These are phyloP conservation scores for Exophiala calicioides DNA, from an alignment of 2,329 filamentous ascomycete genomes.

Conservation along the genomic window DNA sequence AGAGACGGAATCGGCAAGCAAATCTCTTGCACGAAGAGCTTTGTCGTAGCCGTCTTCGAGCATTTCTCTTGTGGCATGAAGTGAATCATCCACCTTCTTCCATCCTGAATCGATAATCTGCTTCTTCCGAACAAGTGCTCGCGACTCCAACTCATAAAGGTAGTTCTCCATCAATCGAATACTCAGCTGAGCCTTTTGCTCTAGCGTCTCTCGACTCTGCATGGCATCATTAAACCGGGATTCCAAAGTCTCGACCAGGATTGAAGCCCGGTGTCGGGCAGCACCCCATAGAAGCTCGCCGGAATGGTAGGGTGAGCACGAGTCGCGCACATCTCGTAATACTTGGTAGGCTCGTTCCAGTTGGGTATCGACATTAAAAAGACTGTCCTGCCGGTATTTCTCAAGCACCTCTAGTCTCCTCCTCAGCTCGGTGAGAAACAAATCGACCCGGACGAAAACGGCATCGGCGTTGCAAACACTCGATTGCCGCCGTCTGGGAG, in stretches of 20 bases:
- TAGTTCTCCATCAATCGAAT: slow-evolving; percentile 84
- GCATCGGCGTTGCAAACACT: slow-evolving; percentile 49
- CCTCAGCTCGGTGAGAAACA: slow-evolving; percentile 74
- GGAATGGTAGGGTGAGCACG: slow-evolving; percentile 79
- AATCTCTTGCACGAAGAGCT: slow-evolving; percentile 78
- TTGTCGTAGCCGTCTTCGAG: slow-evolving; percentile 79
- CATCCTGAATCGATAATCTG: slow-evolving; percentile 78
- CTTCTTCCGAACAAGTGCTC: slow-evolving; percentile 76
- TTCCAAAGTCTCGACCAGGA: slow-evolving; percentile 92
- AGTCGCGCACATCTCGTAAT: slow-evolving; percentile 79
- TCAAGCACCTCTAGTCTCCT: slow-evolving; percentile 85
- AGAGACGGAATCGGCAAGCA: slow-evolving; percentile 81
- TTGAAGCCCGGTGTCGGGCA: slow-evolving; percentile 76
- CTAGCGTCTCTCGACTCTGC: slow-evolving; percentile 78
- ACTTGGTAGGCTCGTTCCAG: slow-evolving; percentile 83
- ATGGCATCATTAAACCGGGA: slow-evolving; percentile 82
- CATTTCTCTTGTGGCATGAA: slow-evolving; percentile 72
- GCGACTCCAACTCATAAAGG: slow-evolving; percentile 79
- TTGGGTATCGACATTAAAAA: slow-evolving; percentile 78
- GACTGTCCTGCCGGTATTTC: slow-evolving; percentile 77
- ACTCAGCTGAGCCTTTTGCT: slow-evolving; percentile 86
- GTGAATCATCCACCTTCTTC: slow-evolving; percentile 75
- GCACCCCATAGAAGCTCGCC: slow-evolving; percentile 81
- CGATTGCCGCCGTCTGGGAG: slow-evolving; percentile 41
- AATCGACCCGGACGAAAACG: slow-evolving; percentile 48